These are phyloP conservation scores for Musa schizocarpa DNA, from an alignment of 176 grass and related monocot genomes.

Conservation along the genomic window DNA sequence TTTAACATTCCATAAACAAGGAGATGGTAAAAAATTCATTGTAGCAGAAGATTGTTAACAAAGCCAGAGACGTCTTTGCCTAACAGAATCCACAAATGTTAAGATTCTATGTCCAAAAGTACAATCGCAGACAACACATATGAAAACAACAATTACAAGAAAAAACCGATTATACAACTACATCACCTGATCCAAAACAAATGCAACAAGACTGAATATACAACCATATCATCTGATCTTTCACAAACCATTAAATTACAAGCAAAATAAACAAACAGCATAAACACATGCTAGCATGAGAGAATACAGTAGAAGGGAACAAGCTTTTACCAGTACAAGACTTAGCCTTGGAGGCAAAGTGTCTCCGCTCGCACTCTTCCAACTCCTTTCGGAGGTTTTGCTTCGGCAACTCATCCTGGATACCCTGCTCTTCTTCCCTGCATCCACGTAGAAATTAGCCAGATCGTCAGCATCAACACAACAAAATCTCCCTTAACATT, in stretches of 20 bases:
- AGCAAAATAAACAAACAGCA: constrained; percentile 1
- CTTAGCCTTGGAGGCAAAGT: constrained; percentile 84
- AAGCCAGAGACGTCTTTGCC: not conserved
- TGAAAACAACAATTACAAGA: not conserved
- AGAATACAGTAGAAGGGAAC: too few species aligned
- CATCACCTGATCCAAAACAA: not conserved
- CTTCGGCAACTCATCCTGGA: constrained; percentile 86
- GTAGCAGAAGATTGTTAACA: not conserved
- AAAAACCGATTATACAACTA: not conserved
- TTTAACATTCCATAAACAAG: not conserved
- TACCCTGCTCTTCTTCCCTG: constrained; percentile 92
- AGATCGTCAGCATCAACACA: not conserved
- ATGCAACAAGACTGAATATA: not conserved
- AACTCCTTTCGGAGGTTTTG: constrained; percentile 81
- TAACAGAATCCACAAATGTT: not conserved
- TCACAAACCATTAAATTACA: not conserved
- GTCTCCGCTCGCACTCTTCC: constrained; percentile 75
- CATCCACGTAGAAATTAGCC: constrained; percentile 4
- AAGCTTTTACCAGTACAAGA: constrained; percentile 46
- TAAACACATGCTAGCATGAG: not conserved
- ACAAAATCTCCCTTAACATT: not conserved
- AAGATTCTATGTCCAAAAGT: not conserved
- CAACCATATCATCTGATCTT: not conserved
- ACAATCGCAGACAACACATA: not conserved
- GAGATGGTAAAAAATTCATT: not conserved